Percentiles rank a stretch among this genome's conserved stretches.
These are phyloP conservation scores for Beauveria varroae DNA, from an alignment of 2,329 filamentous ascomycete species.

Conservation along the genomic window DNA sequence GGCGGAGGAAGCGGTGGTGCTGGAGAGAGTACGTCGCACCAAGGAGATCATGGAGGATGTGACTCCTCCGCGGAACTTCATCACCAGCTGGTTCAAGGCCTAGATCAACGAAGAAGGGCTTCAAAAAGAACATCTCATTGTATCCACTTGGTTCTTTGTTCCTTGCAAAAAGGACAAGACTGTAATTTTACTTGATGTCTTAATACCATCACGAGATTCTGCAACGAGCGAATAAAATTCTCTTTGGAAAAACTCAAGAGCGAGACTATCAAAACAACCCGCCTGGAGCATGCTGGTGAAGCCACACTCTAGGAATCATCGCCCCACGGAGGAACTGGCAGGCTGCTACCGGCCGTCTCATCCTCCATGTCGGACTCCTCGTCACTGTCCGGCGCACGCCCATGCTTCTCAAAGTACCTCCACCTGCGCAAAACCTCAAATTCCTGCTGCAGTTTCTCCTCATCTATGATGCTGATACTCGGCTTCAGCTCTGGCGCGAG, in stretches of 20 bases:
- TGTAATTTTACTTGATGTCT: constrained; percentile 4
- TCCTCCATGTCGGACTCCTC: constrained; percentile 18
- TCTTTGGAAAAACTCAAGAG: background rate
- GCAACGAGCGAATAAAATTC: background rate
- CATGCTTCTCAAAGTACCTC: constrained; percentile 22
- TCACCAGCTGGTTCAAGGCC: constrained; percentile 33
- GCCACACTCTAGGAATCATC: background rate
- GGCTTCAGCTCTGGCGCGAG: constrained; percentile 25
- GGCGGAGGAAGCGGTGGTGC: constrained; percentile 47
- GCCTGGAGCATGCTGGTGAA: background rate
- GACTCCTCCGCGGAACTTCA: constrained; percentile 26
- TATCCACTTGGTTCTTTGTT: background rate
- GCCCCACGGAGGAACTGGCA: background rate
- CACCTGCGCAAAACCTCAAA: constrained; percentile 20
- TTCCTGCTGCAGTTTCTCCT: constrained; percentile 17
- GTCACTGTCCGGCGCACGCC: constrained; percentile 16
- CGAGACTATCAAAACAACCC: background rate
- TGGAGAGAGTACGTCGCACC: constrained; percentile 43
- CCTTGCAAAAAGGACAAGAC: background rate
- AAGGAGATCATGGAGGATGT: constrained; percentile 45
- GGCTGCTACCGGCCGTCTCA: background rate
- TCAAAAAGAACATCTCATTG: background rate
- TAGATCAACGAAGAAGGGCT: constrained; percentile 16
- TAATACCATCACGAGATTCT: background rate
- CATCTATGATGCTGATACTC: constrained; percentile 15